Percentiles rank a stretch among this genome's conserved stretches.
phyloP scores from a whole-genome alignment of 2,329 filamentous ascomycete genomes.

The Trichophyton schoenleinii region DNA sequence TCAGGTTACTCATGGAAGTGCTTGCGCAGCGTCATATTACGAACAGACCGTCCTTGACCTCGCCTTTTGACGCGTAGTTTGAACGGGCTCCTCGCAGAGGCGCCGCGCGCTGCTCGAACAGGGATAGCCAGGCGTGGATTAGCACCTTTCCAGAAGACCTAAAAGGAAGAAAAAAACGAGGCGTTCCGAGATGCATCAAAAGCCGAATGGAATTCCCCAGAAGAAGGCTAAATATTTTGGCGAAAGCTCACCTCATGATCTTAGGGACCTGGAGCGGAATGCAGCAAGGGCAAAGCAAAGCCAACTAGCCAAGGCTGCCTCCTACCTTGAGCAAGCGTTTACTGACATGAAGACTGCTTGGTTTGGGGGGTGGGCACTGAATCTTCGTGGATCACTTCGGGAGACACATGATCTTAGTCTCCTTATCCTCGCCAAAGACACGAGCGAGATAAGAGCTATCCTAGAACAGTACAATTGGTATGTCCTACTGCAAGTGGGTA shows the following conservation, averaged over 20 bases:
- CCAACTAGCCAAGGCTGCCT: slow-evolving; percentile 8
- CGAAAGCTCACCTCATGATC: background rate
- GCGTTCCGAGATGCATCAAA: background rate
- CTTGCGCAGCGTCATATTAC: background rate
- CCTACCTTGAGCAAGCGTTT: background rate
- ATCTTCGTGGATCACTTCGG: background rate
- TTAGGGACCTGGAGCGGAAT: slow-evolving; percentile 7
- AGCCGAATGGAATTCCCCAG: background rate
- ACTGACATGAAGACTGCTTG: background rate
- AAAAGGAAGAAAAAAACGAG: background rate
- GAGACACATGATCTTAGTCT: background rate
- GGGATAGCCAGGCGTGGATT: no score
- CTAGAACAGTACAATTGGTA: background rate
- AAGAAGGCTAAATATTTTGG: background rate
- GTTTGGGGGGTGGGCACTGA: background rate
- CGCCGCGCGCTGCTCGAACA: background rate
- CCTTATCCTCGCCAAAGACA: background rate
- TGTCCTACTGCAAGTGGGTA: background rate
- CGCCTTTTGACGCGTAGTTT: background rate
- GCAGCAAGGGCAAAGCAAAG: slow-evolving; percentile 2
- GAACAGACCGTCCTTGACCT: background rate
- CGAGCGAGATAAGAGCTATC: background rate
- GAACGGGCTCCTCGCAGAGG: background rate
- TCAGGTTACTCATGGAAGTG: no score
- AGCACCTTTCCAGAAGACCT: no score